Conservation (phyloP, 257 asterid species). For the Ligustrum vulgare region DNA sequence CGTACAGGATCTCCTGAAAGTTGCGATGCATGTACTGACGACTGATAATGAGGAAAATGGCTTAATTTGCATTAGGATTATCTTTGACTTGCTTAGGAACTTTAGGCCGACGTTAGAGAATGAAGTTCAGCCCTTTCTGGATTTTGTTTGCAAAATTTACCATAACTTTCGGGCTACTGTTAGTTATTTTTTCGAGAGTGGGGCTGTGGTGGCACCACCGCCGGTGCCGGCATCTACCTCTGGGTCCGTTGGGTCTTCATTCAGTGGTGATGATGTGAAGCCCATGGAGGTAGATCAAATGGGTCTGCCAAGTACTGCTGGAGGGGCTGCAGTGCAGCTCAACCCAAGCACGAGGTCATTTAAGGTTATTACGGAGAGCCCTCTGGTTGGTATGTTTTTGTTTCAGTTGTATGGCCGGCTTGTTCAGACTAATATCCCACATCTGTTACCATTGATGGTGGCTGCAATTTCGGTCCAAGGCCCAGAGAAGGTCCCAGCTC, state of each 20-base stretch:
- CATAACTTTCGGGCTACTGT: constrained; percentile 89
- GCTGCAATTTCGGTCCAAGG: constrained; percentile 94
- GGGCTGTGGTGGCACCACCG: constrained; percentile 79
- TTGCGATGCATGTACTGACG: constrained; percentile 90
- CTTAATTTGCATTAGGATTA: constrained; percentile 90
- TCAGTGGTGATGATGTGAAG: constrained; percentile 85
- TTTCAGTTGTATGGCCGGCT: constrained; percentile 93
- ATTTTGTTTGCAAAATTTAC: constrained; percentile 95
- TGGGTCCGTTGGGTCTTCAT: constrained; percentile 56
- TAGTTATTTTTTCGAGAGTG: constrained; percentile 92
- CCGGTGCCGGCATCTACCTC: constrained; percentile 60
- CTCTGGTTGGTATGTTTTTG: constrained; percentile 95
- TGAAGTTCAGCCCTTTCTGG: constrained; percentile 97
- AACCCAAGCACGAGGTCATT: constrained; percentile 96
- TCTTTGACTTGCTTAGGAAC: constrained; percentile 94
- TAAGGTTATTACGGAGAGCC: constrained; percentile 97
- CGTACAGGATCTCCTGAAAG: constrained; percentile 93
- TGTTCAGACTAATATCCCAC: constrained; percentile 96
- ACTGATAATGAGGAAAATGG: constrained; percentile 96
- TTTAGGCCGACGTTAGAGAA: constrained; percentile 86
- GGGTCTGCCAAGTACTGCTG: constrained; percentile 60
- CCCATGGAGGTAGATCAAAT: constrained; percentile 78
- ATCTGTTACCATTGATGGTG: constrained; percentile 90
- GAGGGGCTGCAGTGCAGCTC: constrained; percentile 62
- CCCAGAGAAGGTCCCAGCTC: constrained; percentile 91